phyloP scores from a whole-genome alignment of 495 filamentous ascomycete species.

The Hypoxylon rickii region DNA sequence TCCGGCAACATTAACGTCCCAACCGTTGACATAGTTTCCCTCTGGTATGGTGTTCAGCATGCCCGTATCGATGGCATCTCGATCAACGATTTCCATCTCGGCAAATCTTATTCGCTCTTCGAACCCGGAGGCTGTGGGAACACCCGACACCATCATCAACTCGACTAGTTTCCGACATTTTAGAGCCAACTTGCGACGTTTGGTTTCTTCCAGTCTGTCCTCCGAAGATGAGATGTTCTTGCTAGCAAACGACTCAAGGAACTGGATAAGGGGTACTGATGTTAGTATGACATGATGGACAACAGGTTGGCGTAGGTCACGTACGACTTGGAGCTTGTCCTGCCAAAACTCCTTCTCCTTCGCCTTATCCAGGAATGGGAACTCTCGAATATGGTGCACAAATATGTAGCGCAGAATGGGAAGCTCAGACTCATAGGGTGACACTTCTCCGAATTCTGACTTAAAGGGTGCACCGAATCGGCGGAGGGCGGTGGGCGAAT shows the following conservation, averaged over 20 bases:
- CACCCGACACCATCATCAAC: constrained; percentile 98
- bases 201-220: constrained; percentile 93
- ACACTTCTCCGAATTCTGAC: constrained; percentile 88
- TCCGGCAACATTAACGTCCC: constrained; percentile 95
- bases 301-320: constrained; percentile 40
- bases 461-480: constrained; percentile 95
- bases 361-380: constrained; percentile 94
- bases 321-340: constrained; percentile 91
- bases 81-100: constrained; percentile 94
- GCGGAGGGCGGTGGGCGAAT: constrained; percentile 90
- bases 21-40: constrained; percentile 88
- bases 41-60: constrained; percentile 84
- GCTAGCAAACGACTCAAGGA: constrained; percentile 95
- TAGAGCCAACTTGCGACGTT: constrained; percentile 84
- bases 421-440: constrained; percentile 90
- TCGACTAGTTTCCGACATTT: constrained; percentile 96
- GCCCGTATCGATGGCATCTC: constrained; percentile 87
- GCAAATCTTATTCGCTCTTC: constrained; percentile 96
- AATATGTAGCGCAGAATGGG: constrained; percentile 96
- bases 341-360: constrained; percentile 99
- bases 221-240: constrained; percentile 97
- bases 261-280: constrained; percentile 56
- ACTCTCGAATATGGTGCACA: constrained; percentile 96
- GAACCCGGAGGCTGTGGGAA: constrained; percentile 94
- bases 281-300: constrained; percentile 14